Conservation (phyloP, 2,329 filamentous ascomycete species). For the Phyllosticta citriasiana region DNA sequence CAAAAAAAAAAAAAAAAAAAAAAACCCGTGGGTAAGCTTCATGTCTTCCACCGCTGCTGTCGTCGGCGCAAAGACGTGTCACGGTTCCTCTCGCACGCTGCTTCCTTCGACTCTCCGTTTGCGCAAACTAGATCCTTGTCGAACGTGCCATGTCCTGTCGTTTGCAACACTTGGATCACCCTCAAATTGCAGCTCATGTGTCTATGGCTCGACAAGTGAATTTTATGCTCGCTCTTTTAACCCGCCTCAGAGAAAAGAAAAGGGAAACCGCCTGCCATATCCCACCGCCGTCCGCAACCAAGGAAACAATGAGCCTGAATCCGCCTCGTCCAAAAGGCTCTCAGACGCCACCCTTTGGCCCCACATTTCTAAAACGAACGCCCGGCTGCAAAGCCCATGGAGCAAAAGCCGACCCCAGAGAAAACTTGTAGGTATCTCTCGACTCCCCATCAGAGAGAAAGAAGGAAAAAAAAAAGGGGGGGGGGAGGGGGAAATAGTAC, state of each 20-base stretch:
- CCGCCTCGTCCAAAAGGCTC: slow-evolving; percentile 3
- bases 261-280: neutral
- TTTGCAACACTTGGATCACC: neutral
- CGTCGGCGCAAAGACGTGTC: neutral
- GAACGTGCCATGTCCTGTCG: neutral
- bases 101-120: neutral
- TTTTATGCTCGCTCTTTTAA: slow-evolving; percentile 9
- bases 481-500: slow-evolving; percentile 9
- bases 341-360: slow-evolving; percentile 10
- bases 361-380: slow-evolving; percentile 9
- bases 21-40: too few species aligned
- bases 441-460: slow-evolving; percentile 13
- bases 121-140: neutral
- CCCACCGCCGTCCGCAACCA: slow-evolving; percentile 3
- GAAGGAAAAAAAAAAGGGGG: neutral
- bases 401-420: slow-evolving; percentile 10
- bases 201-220: neutral
- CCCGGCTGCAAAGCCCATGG: slow-evolving; percentile 9
- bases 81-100: neutral
- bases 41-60: neutral
- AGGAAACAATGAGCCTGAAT: neutral
- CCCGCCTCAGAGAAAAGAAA: neutral
- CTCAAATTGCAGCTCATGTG: neutral
- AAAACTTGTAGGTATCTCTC: slow-evolving; percentile 10
- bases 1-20: neutral